phyloP scores from a whole-genome alignment of 192 early-diverging fungal genomes.

The Podila verticillata region DNA sequence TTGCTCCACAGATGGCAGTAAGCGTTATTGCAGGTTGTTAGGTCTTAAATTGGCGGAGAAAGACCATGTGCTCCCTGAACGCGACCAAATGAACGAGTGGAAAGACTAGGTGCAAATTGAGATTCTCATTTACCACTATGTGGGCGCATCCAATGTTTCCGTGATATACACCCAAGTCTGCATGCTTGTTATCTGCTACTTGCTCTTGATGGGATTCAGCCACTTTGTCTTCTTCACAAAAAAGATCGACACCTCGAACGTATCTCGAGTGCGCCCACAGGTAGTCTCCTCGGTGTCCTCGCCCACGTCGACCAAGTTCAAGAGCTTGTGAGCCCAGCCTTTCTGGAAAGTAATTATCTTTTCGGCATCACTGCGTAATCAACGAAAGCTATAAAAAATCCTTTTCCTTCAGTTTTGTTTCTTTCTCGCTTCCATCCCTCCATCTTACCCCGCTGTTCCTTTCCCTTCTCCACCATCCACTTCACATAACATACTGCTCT shows the following conservation, averaged over 20 bases:
- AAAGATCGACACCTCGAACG: conserved; percentile 48
- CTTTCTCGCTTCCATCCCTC: neutral
- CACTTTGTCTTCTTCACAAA: conserved; percentile 76
- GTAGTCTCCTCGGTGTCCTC: neutral
- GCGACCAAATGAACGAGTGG: conserved; percentile 88
- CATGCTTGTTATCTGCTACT: conserved; percentile 77
- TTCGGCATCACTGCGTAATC: conserved; percentile 21
- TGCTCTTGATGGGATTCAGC: conserved; percentile 86
- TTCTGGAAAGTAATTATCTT: conserved; percentile 22
- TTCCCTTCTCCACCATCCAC: too few species aligned
- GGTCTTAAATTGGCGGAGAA: conserved; percentile 51
- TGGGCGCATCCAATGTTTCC: conserved; percentile 68
- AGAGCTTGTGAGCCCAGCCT: conserved; percentile 20
- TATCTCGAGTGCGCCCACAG: neutral
- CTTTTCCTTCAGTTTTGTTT: too few species aligned
- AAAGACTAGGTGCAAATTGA: conserved; percentile 88
- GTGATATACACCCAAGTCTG: conserved; percentile 79
- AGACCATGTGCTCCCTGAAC: conserved; percentile 67
- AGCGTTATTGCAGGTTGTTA: conserved; percentile 54
- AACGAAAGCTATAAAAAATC: too few species aligned
- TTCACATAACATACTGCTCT: too few species aligned
- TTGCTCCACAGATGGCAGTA: conserved; percentile 54
- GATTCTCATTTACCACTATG: conserved; percentile 77
- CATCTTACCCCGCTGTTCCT: neutral
- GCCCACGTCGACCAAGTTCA: conserved; percentile 4